Conservation (phyloP, 768 basidiomycete genomes). For the Symmetrospora coprosmae region DNA sequence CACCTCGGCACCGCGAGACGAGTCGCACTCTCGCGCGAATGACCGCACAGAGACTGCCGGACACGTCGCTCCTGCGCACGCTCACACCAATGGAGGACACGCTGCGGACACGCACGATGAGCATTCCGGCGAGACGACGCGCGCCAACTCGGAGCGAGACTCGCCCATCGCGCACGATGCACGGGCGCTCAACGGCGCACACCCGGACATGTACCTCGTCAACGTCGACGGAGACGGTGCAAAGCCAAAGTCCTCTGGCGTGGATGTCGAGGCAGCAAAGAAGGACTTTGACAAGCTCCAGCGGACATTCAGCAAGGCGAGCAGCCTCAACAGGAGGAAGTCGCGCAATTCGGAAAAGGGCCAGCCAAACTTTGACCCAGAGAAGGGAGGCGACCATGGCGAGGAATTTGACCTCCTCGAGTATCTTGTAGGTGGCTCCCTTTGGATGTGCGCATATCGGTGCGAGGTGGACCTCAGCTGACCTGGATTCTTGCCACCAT, state of each 20-base stretch:
- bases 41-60: no score
- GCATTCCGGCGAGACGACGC: conserved; percentile 4
- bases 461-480: no score
- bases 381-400: conserved; percentile 34
- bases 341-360: conserved; percentile 3
- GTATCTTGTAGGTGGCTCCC: conserved; percentile 21
- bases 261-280: conserved; percentile 27
- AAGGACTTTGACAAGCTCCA: conserved; percentile 26
- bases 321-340: neutral
- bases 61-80: no score
- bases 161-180: no score
- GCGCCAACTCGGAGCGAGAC: neutral
- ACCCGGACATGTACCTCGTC: no score
- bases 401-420: conserved; percentile 38
- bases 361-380: conserved; percentile 28
- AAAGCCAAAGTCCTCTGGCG: neutral
- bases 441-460: no score
- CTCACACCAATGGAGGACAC: no score
- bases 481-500: neutral
- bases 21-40: no score
- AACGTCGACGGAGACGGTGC: neutral
- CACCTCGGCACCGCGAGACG: no score
- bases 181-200: no score
- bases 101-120: no score
- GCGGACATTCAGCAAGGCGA: neutral